Evolutionary conservation across 139 green algal species (phyloP).

Genomic region (Tetraselmis chui): DNA sequence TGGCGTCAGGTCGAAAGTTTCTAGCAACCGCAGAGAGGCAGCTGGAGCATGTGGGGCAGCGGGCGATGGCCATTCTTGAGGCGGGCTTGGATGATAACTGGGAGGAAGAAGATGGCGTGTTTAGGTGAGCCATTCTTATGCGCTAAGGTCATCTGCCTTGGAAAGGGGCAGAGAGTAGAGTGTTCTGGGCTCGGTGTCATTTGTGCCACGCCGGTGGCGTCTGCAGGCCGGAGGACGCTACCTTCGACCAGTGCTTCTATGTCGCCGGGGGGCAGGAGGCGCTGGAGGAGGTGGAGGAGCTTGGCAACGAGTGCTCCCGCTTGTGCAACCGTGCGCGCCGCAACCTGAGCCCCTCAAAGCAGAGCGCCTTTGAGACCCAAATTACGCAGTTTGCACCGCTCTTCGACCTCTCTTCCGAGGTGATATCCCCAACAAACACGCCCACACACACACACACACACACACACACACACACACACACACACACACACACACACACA

Average conservation of each 20-base stretch:
- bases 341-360: background rate
- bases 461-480: too few relatives aligned
- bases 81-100: background rate
- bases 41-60: background rate
- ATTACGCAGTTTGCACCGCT: background rate
- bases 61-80: background rate
- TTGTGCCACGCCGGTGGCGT: too few relatives aligned
- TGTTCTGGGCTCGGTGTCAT: too few relatives aligned
- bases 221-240: background rate
- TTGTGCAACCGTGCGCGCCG: background rate
- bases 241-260: background rate
- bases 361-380: background rate
- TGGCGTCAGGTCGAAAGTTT: background rate
- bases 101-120: background rate
- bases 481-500: too few relatives aligned
- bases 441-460: too few relatives aligned
- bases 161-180: too few relatives aligned
- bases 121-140: too few relatives aligned
- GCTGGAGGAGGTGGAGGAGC: background rate
- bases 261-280: background rate
- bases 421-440: too few relatives aligned
- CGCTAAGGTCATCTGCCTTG: too few relatives aligned
- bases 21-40: background rate
- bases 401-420: background rate
- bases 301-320: background rate